Conservation (phyloP, 805 yeast genomes). For the Candida ascalaphidarum region DNA sequence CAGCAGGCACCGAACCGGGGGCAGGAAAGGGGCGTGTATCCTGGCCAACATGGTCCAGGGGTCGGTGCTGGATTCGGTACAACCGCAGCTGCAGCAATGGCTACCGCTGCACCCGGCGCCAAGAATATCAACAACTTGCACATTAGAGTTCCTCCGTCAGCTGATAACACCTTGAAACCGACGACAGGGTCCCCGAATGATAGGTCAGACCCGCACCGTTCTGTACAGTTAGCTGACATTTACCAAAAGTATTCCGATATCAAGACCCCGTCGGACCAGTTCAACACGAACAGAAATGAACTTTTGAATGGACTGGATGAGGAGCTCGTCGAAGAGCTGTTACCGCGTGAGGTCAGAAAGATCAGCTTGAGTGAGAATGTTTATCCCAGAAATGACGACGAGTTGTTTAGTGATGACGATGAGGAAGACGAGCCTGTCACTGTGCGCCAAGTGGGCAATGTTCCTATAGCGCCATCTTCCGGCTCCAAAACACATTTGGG, state of each 20-base stretch:
- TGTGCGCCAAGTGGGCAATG: slow-evolving; percentile 1
- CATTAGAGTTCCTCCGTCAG: slow-evolving; percentile 1
- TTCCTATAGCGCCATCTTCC: slow-evolving; percentile 1
- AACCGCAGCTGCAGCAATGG: too few relatives aligned
- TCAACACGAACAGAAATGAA: slow-evolving; percentile 23
- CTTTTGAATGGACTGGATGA: slow-evolving; percentile 29
- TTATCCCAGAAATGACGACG: slow-evolving; percentile 30
- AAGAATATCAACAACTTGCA: slow-evolving; percentile 9
- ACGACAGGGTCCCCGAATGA: slow-evolving; percentile 4
- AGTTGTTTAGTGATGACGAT: slow-evolving; percentile 26
- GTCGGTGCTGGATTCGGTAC: too few relatives aligned
- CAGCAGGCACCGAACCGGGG: too few relatives aligned
- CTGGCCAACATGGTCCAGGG: too few relatives aligned
- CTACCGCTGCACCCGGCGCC: too few relatives aligned
- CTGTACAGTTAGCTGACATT: slow-evolving; percentile 33
- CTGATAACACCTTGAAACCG: slow-evolving; percentile 1
- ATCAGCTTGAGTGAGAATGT: slow-evolving; percentile 16
- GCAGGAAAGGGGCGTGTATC: too few relatives aligned
- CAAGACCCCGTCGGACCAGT: slow-evolving; percentile 32
- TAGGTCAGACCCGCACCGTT: slow-evolving; percentile 19
- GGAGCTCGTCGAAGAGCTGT: slow-evolving; percentile 22
- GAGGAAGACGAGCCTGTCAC: slow-evolving; percentile 17
- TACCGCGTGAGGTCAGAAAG: slow-evolving; percentile 22
- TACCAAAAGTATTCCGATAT: slow-evolving; percentile 34
- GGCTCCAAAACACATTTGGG: slow-evolving; percentile 2